Percentiles rank a stretch among this genome's conserved stretches.
phyloP scores from a whole-genome alignment of 2,329 filamentous ascomycete species.

The Fusarium tuaranense region DNA sequence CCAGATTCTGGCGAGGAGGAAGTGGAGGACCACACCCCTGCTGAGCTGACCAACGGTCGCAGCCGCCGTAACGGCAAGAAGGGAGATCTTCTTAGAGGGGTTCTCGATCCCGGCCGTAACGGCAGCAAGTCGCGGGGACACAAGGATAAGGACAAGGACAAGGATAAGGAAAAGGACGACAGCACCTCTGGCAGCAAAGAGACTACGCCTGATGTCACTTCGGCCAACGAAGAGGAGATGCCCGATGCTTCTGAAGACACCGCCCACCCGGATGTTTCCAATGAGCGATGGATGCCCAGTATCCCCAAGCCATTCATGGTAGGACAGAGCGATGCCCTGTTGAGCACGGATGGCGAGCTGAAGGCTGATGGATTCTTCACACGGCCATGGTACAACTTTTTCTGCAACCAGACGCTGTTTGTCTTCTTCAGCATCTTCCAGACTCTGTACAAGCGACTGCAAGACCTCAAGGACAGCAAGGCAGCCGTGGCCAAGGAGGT shows the following conservation, averaged over 20 bases:
- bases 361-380: slow-evolving; percentile 85
- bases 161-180: slow-evolving; percentile 62
- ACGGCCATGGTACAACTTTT: slow-evolving; percentile 87
- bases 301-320: slow-evolving; percentile 68
- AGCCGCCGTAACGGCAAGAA: slow-evolving; percentile 80
- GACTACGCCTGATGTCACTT: slow-evolving; percentile 86
- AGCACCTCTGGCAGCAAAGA: slow-evolving; percentile 87
- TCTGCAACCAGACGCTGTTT: slow-evolving; percentile 90
- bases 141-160: slow-evolving; percentile 56
- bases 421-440: slow-evolving; percentile 96
- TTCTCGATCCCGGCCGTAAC: slow-evolving; percentile 82
- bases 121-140: slow-evolving; percentile 77
- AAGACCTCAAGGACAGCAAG: slow-evolving; percentile 85
- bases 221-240: slow-evolving; percentile 82
- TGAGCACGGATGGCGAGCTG: slow-evolving; percentile 70
- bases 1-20: slow-evolving; percentile 82
- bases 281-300: slow-evolving; percentile 74
- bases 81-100: slow-evolving; percentile 84
- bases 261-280: slow-evolving; percentile 70
- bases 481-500: slow-evolving; percentile 80
- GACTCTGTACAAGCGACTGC: slow-evolving; percentile 86
- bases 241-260: slow-evolving; percentile 69
- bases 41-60: slow-evolving; percentile 77
- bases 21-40: slow-evolving; percentile 76
- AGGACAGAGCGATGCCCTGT: slow-evolving; percentile 63